Evolutionary conservation across 2,329 filamentous ascomycete species (phyloP), one percentile per base, ranked within the genome.

Genomic region (Lachnellula occidentalis): DNA sequence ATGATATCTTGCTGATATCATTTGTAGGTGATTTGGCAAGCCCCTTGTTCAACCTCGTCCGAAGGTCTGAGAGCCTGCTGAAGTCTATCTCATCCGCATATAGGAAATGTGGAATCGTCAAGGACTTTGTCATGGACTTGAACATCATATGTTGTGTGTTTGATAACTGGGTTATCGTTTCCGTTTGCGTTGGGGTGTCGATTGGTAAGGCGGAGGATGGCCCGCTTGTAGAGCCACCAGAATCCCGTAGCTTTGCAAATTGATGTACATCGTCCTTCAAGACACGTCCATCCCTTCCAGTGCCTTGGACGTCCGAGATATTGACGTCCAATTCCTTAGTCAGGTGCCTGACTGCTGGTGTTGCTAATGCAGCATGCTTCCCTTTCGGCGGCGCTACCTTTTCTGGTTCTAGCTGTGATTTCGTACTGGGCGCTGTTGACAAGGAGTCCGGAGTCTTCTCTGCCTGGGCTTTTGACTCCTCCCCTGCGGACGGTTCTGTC

Each of bases 71-170:
- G 4, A 99, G 80, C 39, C 80, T 77, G 43, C 87, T 86, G 70
- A 96, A 86, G 73, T 95, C 88, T 48, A 96, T 78, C 68, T 92
- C 89, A 72, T 96, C 91, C 39, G 90, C 87, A 74, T 95, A 99
- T 57, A 97, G 82, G 73, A 99, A 96, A 73, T 97, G 94, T 0
- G 94, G 94, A 64, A 96, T 97, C 49, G 74, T 82, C 59, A 99
- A 80, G 2, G 92, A 96, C 55, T 85, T 85, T 14, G 92, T 96
- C 94, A 99, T 99, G 57, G 85, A 81, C 75, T 95, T 96, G 83
- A 96, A 97, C 94, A 99, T 99, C 68, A 90, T 87, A 37, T 82
- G 79, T 73, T 97, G 92, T 14, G 89, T 87, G 37, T 85, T 86
- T 12, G 89, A 89, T 58, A 99, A 76, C 54, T 81, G 76, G 34